Percentiles rank a stretch among this genome's conserved stretches.
Conservation (phyloP, 2,329 filamentous ascomycete genomes). For the Ascochyta pisi region DNA sequence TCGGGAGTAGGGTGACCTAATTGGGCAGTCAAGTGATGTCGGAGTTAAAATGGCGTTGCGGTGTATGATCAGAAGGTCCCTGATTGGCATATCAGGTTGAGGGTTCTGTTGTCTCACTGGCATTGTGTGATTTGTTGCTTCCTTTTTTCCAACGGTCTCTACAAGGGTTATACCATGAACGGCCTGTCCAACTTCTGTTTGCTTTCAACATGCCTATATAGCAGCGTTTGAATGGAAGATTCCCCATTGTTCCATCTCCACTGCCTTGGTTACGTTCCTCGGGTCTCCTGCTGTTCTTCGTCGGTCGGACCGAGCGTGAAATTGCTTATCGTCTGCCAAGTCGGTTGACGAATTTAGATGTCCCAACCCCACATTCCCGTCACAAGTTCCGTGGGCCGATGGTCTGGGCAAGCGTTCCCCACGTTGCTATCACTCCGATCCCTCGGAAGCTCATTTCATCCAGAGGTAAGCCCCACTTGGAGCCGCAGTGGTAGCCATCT, state of each 20-base stretch:
- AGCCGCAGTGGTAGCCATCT: constrained; percentile 17
- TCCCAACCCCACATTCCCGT: constrained; percentile 28
- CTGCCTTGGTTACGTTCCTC: neutral
- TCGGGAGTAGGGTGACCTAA: constrained; percentile 33
- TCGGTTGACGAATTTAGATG: constrained; percentile 35
- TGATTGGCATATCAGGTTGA: constrained; percentile 15
- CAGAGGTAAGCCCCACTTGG: constrained; percentile 18
- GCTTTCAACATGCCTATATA: constrained; percentile 18
- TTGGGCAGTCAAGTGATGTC: constrained; percentile 10
- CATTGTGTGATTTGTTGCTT: constrained; percentile 12
- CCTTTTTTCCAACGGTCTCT: constrained; percentile 8
- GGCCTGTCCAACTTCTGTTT: constrained; percentile 10
- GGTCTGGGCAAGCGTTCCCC: constrained; percentile 32
- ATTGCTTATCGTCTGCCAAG: constrained; percentile 31
- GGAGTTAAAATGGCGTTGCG: constrained; percentile 30
- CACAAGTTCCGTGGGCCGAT: constrained; percentile 9
- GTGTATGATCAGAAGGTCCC: constrained; percentile 14
- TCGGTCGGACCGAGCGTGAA: neutral
- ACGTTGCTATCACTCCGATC: constrained; percentile 28
- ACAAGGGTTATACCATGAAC: constrained; percentile 12
- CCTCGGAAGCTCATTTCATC: constrained; percentile 11
- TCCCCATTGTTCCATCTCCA: constrained; percentile 5
- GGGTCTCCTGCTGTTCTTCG: neutral
- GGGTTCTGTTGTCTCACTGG: constrained; percentile 17
- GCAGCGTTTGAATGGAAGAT: constrained; percentile 23